Percentiles rank a stretch among this genome's conserved stretches.
These are phyloP conservation scores for Chamaecyparis obtusa DNA, from an alignment of 75 land plant genomes.

Conservation along the genomic window DNA sequence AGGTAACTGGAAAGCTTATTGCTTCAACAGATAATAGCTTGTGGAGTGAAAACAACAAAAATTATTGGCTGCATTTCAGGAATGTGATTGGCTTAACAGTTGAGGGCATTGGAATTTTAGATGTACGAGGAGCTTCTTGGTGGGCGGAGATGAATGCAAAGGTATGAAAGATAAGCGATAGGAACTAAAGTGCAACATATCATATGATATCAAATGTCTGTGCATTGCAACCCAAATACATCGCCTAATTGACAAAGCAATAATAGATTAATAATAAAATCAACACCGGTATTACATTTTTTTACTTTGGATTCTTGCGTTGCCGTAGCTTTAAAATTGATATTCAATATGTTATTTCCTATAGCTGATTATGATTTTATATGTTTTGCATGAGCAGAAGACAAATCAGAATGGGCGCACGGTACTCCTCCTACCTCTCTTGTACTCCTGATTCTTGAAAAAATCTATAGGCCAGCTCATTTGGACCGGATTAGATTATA, in stretches of 20 bases:
- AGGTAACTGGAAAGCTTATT: background rate
- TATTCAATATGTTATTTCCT: too few species aligned
- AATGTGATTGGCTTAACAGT: slow-evolving; percentile 39
- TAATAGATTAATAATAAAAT: too few species aligned
- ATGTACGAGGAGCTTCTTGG: slow-evolving; percentile 58
- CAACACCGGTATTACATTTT: too few species aligned
- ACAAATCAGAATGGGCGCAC: background rate
- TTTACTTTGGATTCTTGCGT: too few species aligned
- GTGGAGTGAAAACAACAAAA: background rate
- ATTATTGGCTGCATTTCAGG: slow-evolving; percentile 55
- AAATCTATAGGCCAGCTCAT: too few species aligned
- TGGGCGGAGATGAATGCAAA: slow-evolving; percentile 43
- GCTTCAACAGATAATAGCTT: slow-evolving; percentile 1
- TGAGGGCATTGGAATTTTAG: slow-evolving; percentile 45
- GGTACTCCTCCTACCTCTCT: background rate
- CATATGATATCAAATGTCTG: too few species aligned
- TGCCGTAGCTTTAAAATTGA: too few species aligned
- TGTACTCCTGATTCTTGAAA: background rate
- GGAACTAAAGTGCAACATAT: too few species aligned
- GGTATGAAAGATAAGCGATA: background rate
- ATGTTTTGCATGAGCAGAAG: background rate
- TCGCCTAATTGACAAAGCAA: too few species aligned
- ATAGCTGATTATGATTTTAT: background rate
- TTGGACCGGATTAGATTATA: too few species aligned
- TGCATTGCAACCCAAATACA: too few species aligned